phyloP scores from a whole-genome alignment of 2,329 filamentous ascomycete species.

The Xylariaceae sp. region DNA sequence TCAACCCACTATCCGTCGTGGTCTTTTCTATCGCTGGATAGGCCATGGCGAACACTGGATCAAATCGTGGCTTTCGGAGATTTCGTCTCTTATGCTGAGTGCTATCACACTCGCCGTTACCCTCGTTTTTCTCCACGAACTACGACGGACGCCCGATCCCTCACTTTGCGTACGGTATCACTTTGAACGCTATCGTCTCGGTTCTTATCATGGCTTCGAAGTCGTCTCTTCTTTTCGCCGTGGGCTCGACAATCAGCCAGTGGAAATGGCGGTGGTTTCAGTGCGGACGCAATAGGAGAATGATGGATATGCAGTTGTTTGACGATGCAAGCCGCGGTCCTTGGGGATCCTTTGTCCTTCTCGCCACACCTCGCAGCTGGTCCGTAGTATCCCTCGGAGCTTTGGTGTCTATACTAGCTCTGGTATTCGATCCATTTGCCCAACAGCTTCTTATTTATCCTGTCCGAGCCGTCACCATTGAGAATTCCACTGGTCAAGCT shows the following conservation, averaged over 20 bases:
- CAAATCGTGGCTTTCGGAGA: conserved; percentile 18
- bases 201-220: conserved; percentile 9
- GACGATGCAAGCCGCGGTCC: conserved; percentile 12
- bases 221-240: conserved; percentile 1
- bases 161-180: conserved; percentile 9
- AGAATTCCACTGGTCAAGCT: neutral
- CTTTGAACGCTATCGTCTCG: conserved; percentile 14
- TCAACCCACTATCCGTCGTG: too few relatives aligned
- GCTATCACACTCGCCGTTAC: neutral
- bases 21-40: too few relatives aligned
- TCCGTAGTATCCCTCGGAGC: conserved; percentile 5
- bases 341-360: neutral
- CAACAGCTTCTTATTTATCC: conserved; percentile 8
- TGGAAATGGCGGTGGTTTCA: conserved; percentile 16
- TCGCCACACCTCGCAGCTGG: neutral
- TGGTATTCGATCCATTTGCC: conserved; percentile 10
- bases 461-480: neutral
- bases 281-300: neutral
- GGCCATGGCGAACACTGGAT: neutral
- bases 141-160: conserved; percentile 4
- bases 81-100: neutral
- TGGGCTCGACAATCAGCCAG: conserved; percentile 8
- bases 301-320: conserved; percentile 4
- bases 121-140: neutral
- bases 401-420: conserved; percentile 4